Evolutionary conservation across 768 basidiomycete genomes (phyloP).

Genomic region (Suillus weaverae): DNA sequence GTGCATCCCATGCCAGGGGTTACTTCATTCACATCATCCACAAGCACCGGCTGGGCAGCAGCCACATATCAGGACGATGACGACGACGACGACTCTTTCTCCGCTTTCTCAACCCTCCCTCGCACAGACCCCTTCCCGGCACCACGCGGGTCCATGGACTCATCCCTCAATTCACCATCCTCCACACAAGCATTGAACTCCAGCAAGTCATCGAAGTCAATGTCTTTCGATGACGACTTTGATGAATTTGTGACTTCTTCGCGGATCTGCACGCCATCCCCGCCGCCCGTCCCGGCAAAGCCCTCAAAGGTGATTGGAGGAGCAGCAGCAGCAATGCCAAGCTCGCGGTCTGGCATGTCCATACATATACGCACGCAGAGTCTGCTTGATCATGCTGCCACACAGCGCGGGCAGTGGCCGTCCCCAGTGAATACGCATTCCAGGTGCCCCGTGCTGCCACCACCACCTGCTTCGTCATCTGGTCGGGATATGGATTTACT

Average conservation of each 20-base stretch:
- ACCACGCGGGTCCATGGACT: slow-evolving; percentile 15
- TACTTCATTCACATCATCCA: slow-evolving; percentile 14
- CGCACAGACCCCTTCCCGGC: slow-evolving; percentile 6
- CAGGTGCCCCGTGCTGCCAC: slow-evolving; percentile 22
- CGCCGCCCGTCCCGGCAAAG: slow-evolving; percentile 44
- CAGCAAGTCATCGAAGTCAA: slow-evolving; percentile 23
- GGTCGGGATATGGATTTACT: not conserved
- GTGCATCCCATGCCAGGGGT: slow-evolving; percentile 10
- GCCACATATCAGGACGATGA: slow-evolving; percentile 18
- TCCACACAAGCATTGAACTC: slow-evolving; percentile 19
- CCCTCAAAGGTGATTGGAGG: slow-evolving; percentile 12
- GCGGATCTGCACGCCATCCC: slow-evolving; percentile 45
- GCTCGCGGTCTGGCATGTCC: slow-evolving; percentile 13
- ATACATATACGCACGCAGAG: slow-evolving; percentile 57
- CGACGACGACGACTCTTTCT: slow-evolving; percentile 49
- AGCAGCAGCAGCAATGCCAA: slow-evolving; percentile 16
- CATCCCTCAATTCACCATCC: slow-evolving; percentile 24
- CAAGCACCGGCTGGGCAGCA: not conserved
- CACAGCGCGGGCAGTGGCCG: slow-evolving; percentile 46
- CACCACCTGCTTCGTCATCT: slow-evolving; percentile 11
- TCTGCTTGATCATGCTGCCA: slow-evolving; percentile 57
- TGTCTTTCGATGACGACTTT: slow-evolving; percentile 47
- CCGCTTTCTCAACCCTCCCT: slow-evolving; percentile 44
- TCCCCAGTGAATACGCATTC: slow-evolving; percentile 23
- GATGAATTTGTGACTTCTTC: slow-evolving; percentile 47